Conservation (phyloP, 345 rosid genomes). For the Dovyalis caffra region DNA sequence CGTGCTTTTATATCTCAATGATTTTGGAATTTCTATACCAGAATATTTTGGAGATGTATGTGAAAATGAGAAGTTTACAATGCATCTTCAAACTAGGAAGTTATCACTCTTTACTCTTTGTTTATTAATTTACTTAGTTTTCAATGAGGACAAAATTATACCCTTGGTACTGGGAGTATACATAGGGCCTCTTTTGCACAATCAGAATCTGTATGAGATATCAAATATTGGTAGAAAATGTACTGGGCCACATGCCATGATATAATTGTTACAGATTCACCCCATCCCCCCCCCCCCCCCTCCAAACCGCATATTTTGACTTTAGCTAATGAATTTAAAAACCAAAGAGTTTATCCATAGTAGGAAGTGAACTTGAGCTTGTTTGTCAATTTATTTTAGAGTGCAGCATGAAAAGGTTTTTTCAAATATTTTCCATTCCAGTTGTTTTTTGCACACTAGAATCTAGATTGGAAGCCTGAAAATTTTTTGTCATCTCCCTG, state of each 20-base stretch:
- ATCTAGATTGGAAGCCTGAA: slow-evolving; percentile 2
- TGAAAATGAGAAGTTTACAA: background rate
- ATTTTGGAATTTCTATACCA: background rate
- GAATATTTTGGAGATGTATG: background rate
- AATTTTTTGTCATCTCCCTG: slow-evolving; percentile 13
- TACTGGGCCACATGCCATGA: background rate
- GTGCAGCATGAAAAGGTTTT: background rate
- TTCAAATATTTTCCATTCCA: background rate
- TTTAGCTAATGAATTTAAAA: too few relatives aligned
- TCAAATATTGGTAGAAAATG: background rate
- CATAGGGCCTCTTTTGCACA: background rate
- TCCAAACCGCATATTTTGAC: background rate
- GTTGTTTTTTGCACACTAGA: background rate
- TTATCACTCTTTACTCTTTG: background rate
- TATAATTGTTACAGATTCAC: background rate
- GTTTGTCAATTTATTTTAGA: background rate
- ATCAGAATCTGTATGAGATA: background rate
- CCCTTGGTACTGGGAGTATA: background rate
- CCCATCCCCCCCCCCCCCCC: background rate
- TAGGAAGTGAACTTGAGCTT: background rate
- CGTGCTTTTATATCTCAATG: background rate
- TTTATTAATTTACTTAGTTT: background rate
- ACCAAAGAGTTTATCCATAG: too few relatives aligned
- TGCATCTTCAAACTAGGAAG: background rate
- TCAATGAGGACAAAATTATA: background rate